Conservation (phyloP, 2,329 filamentous ascomycete species). For the Neofusicoccum ribis region DNA sequence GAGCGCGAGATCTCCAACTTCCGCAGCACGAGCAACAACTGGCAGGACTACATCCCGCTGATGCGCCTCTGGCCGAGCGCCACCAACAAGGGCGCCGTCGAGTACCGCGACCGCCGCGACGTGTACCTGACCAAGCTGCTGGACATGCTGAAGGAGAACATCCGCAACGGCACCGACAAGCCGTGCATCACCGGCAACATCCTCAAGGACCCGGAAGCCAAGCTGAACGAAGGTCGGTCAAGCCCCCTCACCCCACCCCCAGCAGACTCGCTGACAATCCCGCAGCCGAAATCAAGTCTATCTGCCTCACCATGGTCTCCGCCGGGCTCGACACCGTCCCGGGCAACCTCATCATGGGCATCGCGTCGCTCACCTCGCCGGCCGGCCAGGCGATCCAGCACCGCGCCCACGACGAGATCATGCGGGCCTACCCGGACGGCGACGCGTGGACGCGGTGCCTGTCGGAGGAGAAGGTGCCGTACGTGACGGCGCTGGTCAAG, state of each 20-base stretch:
- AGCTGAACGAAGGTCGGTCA: slow-evolving; percentile 62
- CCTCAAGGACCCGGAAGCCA: slow-evolving; percentile 67
- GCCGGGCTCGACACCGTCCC: slow-evolving; percentile 81
- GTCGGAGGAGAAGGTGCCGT: slow-evolving; percentile 72
- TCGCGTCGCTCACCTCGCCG: slow-evolving; percentile 70
- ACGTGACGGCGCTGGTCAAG: slow-evolving; percentile 75
- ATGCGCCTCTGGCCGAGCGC: slow-evolving; percentile 64
- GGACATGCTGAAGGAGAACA: slow-evolving; percentile 60
- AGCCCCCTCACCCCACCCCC: neutral
- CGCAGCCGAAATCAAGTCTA: slow-evolving; percentile 72
- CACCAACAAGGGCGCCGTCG: slow-evolving; percentile 59
- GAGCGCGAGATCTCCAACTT: slow-evolving; percentile 76
- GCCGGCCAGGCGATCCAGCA: slow-evolving; percentile 70
- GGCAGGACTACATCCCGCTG: slow-evolving; percentile 81
- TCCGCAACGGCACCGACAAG: slow-evolving; percentile 63
- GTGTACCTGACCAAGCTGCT: slow-evolving; percentile 63
- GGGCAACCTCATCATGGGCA: slow-evolving; percentile 75
- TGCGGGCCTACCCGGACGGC: slow-evolving; percentile 68
- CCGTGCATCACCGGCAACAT: slow-evolving; percentile 71
- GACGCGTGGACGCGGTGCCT: slow-evolving; percentile 77
- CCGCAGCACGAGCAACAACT: slow-evolving; percentile 77
- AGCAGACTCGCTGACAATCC: no score
- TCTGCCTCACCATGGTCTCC: slow-evolving; percentile 79
- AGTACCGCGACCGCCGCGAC: slow-evolving; percentile 68
- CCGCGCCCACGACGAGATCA: slow-evolving; percentile 69